These are phyloP conservation scores for Suillus fuscotomentosus DNA, from an alignment of 768 basidiomycete genomes.

Conservation along the genomic window DNA sequence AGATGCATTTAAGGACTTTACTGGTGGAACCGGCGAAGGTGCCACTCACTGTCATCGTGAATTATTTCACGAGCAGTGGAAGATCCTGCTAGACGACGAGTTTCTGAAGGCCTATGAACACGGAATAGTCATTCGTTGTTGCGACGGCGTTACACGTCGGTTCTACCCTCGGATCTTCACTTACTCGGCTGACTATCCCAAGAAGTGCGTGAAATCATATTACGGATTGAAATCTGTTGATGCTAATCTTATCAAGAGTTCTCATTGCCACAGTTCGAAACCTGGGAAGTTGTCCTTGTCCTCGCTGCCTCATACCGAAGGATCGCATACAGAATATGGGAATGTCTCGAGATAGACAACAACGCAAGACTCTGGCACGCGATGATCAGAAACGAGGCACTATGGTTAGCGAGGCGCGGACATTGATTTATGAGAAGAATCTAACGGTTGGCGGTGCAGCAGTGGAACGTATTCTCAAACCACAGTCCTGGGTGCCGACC, in stretches of 20 bases:
- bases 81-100: slow-evolving; percentile 17
- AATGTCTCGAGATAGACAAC: slow-evolving; percentile 5
- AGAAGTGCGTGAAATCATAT: slow-evolving; percentile 21
- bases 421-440: too few relatives aligned
- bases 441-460: too few relatives aligned
- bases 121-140: slow-evolving; percentile 16
- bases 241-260: slow-evolving; percentile 10
- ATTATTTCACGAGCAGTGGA: slow-evolving; percentile 19
- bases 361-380: neutral
- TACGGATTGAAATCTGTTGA: neutral
- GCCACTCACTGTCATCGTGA: slow-evolving; percentile 17
- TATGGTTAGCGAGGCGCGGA: too few relatives aligned
- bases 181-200: slow-evolving; percentile 25
- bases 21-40: neutral
- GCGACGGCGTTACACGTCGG: slow-evolving; percentile 12
- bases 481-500: too few relatives aligned
- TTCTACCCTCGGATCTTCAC: slow-evolving; percentile 22
- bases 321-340: slow-evolving; percentile 10
- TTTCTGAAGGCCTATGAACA: slow-evolving; percentile 19
- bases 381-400: neutral
- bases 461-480: too few relatives aligned
- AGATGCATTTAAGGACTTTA: neutral
- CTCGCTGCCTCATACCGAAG: slow-evolving; percentile 21
- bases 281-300: slow-evolving; percentile 26
- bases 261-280: slow-evolving; percentile 22